phyloP scores from a whole-genome alignment of 805 yeast species.

The Kazachstania taianensis region DNA sequence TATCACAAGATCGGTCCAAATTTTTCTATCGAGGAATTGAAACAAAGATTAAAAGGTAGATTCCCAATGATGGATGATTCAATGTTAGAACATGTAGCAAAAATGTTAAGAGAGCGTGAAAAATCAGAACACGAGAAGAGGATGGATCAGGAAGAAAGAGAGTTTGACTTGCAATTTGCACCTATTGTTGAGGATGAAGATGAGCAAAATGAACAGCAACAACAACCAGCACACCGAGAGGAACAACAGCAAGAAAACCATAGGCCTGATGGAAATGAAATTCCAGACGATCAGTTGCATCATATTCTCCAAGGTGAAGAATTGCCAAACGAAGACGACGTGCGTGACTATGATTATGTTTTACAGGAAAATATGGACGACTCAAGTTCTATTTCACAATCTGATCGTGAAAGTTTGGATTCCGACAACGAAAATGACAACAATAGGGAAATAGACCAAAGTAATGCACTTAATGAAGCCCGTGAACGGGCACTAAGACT shows the following conservation, averaged over 20 bases:
- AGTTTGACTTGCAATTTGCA: constrained; percentile 5
- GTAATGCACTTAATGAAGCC: constrained; percentile 2
- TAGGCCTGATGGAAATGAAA: too few species aligned
- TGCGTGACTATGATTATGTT: constrained; percentile 23
- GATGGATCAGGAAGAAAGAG: constrained; percentile 4
- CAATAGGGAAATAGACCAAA: not conserved
- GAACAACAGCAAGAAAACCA: constrained; percentile 3
- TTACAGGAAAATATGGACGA: constrained; percentile 1
- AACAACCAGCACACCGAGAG: constrained; percentile 3
- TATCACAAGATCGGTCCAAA: constrained; percentile 47
- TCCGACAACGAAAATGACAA: constrained; percentile 1
- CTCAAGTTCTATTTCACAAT: not conserved
- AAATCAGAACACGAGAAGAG: constrained; percentile 9
- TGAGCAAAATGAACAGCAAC: constrained; percentile 9
- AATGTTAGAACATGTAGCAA: constrained; percentile 22
- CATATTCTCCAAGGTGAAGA: too few species aligned
- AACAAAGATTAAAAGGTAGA: constrained; percentile 21
- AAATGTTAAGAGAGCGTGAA: constrained; percentile 23
- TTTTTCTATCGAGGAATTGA: constrained; percentile 22
- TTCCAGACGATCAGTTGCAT: too few species aligned
- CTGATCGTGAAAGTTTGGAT: constrained; percentile 1
- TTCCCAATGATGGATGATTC: constrained; percentile 28
- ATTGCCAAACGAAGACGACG: constrained; percentile 20
- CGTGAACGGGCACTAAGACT: too few species aligned
- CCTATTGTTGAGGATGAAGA: constrained; percentile 5